A percentile compares a stretch with the other conserved stretches of the same genome.
phyloP scores from a whole-genome alignment of 495 filamentous ascomycete genomes.

The Lichina pygmaea region DNA sequence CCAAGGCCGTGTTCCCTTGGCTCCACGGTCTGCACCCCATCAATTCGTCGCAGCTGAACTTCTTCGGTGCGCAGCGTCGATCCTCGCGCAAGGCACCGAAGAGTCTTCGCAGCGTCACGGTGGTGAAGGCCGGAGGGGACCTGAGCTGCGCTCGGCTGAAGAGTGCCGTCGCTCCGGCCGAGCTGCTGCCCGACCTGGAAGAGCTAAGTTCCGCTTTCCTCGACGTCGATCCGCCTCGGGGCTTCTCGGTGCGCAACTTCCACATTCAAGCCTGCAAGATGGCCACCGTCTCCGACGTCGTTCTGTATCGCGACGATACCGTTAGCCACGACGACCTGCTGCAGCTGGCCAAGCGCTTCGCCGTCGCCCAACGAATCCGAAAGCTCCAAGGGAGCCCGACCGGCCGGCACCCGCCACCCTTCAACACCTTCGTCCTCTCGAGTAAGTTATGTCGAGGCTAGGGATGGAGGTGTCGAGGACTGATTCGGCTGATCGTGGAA shows the following conservation, averaged over 20 bases:
- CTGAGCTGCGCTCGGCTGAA: conserved; percentile 50
- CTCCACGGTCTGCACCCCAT: conserved; percentile 78
- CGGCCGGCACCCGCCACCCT: conserved; percentile 28
- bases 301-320: conserved; percentile 61
- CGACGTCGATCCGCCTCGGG: conserved; percentile 58
- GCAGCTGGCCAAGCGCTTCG: conserved; percentile 40
- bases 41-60: conserved; percentile 68
- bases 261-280: conserved; percentile 86
- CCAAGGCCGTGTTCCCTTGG: conserved; percentile 81
- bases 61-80: conserved; percentile 58
- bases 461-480: not conserved
- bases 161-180: conserved; percentile 55
- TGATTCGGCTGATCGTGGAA: conserved; percentile 4
- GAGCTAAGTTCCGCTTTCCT: conserved; percentile 30
- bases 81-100: conserved; percentile 43
- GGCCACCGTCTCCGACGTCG: conserved; percentile 68
- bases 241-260: conserved; percentile 73
- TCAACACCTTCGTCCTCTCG: conserved; percentile 61
- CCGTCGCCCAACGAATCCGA: conserved; percentile 51
- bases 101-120: conserved; percentile 54
- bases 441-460: conserved; percentile 17
- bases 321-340: conserved; percentile 25
- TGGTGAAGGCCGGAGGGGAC: conserved; percentile 76
- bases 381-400: conserved; percentile 29
- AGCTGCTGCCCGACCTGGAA: conserved; percentile 28